phyloP scores from a whole-genome alignment of 2,329 filamentous ascomycete genomes.

The Fusarium sacchari region DNA sequence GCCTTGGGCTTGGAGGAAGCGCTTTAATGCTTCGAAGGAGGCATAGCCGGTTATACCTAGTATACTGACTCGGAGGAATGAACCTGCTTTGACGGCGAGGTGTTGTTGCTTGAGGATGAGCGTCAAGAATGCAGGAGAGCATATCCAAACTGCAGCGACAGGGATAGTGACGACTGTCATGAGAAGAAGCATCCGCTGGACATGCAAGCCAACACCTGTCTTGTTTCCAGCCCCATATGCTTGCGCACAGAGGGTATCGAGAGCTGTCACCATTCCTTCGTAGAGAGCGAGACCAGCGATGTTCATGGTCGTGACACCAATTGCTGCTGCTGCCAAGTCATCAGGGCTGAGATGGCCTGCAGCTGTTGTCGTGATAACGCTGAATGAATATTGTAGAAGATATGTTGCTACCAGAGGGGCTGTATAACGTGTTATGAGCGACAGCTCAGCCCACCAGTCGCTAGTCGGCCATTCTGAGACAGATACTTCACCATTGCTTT shows the following conservation, averaged over 20 bases:
- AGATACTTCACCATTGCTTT: neutral
- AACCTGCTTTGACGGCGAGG: slow-evolving; percentile 59
- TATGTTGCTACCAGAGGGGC: slow-evolving; percentile 63
- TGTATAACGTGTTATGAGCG: slow-evolving; percentile 43
- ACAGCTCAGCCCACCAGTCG: slow-evolving; percentile 25
- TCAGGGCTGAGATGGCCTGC: slow-evolving; percentile 63
- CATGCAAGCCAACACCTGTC: slow-evolving; percentile 60
- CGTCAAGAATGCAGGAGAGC: slow-evolving; percentile 57
- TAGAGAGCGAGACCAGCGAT: slow-evolving; percentile 61
- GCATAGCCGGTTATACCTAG: slow-evolving; percentile 63
- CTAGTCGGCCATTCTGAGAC: neutral
- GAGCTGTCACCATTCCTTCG: slow-evolving; percentile 43
- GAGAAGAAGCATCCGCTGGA: slow-evolving; percentile 62
- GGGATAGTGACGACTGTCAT: slow-evolving; percentile 59
- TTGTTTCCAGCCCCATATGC: slow-evolving; percentile 52
- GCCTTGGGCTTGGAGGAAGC: slow-evolving; percentile 65
- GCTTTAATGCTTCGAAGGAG: slow-evolving; percentile 63
- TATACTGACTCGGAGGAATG: slow-evolving; percentile 59
- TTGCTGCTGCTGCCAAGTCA: slow-evolving; percentile 62
- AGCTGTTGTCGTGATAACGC: slow-evolving; percentile 60
- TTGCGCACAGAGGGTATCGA: slow-evolving; percentile 42
- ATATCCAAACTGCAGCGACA: slow-evolving; percentile 60
- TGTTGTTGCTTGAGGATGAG: slow-evolving; percentile 58
- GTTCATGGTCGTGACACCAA: slow-evolving; percentile 64
- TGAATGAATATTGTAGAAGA: slow-evolving; percentile 63